A percentile compares a stretch with the other conserved stretches of the same genome.
Evolutionary conservation across 371 early-diverging fungal species (phyloP).

Genomic region (Actinomucor elegans): DNA sequence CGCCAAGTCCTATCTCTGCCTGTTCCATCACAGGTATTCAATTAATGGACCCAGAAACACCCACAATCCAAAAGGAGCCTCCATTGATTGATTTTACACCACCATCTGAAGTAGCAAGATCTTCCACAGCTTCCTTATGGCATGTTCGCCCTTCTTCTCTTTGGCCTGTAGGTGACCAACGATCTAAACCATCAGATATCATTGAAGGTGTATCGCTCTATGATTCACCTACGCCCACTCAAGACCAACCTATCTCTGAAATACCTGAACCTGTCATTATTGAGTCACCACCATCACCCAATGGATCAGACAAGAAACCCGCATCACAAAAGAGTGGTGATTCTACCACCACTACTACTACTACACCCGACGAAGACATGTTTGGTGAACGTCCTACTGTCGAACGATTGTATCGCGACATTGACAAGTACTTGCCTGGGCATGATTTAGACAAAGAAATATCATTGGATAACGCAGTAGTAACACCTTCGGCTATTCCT

Average conservation of each 20-base stretch:
- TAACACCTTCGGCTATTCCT: neutral
- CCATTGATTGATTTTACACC: neutral
- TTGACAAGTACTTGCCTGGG: conserved; percentile 72
- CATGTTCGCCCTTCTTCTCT: neutral
- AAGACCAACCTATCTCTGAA: neutral
- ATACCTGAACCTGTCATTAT: neutral
- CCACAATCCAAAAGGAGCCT: neutral
- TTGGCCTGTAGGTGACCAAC: conserved; percentile 13
- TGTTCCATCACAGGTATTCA: conserved; percentile 16
- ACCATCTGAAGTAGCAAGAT: neutral
- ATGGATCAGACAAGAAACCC: conserved; percentile 3
- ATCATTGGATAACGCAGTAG: neutral
- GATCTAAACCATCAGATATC: neutral
- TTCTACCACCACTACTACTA: neutral
- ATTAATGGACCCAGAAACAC: conserved; percentile 19
- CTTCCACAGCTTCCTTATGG: neutral
- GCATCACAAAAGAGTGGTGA: neutral
- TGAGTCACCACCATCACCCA: conserved; percentile 15
- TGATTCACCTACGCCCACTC: conserved; percentile 20
- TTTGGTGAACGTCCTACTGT: conserved; percentile 67
- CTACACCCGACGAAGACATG: conserved; percentile 18
- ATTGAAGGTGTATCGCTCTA: conserved; percentile 16
- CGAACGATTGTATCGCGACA: conserved; percentile 62
- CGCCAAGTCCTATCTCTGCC: conserved; percentile 4
- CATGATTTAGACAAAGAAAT: conserved; percentile 74